Base-by-base conservation (phyloP, 2,329 filamentous ascomycete genomes). In the Samsoniella hepiali region DNA sequence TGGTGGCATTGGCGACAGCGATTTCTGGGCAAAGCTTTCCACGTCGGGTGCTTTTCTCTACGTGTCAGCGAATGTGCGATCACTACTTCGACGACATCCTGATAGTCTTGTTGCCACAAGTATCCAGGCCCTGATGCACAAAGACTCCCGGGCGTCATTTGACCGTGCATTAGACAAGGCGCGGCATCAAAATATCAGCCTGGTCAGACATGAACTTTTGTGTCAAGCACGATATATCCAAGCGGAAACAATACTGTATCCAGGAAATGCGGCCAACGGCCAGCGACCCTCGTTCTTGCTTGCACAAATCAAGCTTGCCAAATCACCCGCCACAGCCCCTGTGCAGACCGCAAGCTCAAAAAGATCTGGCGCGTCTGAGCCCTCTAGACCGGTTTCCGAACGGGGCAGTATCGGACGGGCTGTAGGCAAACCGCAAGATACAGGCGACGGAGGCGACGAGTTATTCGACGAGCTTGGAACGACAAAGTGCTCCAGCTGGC, bases 1-100 rank as follows among this genome's bases (percentile, higher is more conserved):
- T 15, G 86, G 86, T 13, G 86, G 85, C 5, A 86, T 88, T 49
- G 84, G 84, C 3, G 92, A 97, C 70, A 93, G 89, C 72, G 93
- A 97, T 72, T 79, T 97, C 9, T 97, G 93, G 93, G 91, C 89
- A 3, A 98, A 97, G 74, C 81, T 97, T 65, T 97, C 94, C 0
- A 92, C 91, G 0, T 94, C 93, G 1, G 94, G 94, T 64, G 93
- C 97, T 87, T 93, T 97, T 68, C 78, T 98, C 13, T 97, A 90
- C 69, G 89, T 96, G 15, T 94, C 93, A 0, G 91, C 91, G 4
- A 94, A 94, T 67, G 87, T 93, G 22, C 86, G 91, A 59, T 88
- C 89, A 51, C 81, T 97, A 32, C 83, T 97, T 2, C 93, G 97
- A 71, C 82, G 92, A 51, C 86, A 91, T 64, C 90, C 93, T 0